Evolutionary conservation across 495 filamentous ascomycete genomes (phyloP).

Genomic region (Penicillium mononematosum): DNA sequence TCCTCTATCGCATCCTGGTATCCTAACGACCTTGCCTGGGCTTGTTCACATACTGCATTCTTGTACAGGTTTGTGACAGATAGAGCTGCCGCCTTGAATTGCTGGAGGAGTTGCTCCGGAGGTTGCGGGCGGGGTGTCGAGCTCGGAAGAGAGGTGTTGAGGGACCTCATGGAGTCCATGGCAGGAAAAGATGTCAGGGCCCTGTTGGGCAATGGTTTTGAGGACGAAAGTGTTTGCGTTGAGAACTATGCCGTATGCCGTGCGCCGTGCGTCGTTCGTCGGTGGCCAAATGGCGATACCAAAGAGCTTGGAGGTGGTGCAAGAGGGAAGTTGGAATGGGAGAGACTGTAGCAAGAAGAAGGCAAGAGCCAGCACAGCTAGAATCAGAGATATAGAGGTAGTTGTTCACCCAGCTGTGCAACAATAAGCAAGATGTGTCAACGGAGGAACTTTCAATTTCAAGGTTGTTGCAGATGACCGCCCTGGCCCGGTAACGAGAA

Average conservation of each 20-base stretch:
- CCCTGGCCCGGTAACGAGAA: constrained; percentile 9
- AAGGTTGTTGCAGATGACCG: constrained; percentile 8
- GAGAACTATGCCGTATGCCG: background rate
- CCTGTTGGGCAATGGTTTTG: background rate
- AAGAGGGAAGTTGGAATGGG: background rate
- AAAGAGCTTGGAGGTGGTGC: background rate
- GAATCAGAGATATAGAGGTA: background rate
- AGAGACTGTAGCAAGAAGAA: constrained; percentile 4
- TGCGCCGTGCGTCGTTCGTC: background rate
- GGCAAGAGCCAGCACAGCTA: background rate
- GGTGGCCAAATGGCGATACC: constrained; percentile 4
- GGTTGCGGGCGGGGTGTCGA: constrained; percentile 57
- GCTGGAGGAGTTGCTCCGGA: constrained; percentile 76
- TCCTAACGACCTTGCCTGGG: constrained; percentile 71
- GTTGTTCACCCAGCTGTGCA: constrained; percentile 9
- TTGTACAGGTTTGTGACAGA: constrained; percentile 97
- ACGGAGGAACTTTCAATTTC: constrained; percentile 8
- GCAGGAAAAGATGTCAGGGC: constrained; percentile 1
- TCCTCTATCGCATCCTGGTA: constrained; percentile 96
- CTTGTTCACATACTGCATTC: constrained; percentile 71
- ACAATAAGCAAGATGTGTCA: constrained; percentile 4
- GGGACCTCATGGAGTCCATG: constrained; percentile 74
- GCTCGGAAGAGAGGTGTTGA: constrained; percentile 66
- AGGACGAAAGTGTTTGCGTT: background rate
- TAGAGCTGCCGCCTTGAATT: constrained; percentile 88